Evolutionary conservation across 371 early-diverging fungal species (phyloP).

Genomic region (Umbelopsis sp.): DNA sequence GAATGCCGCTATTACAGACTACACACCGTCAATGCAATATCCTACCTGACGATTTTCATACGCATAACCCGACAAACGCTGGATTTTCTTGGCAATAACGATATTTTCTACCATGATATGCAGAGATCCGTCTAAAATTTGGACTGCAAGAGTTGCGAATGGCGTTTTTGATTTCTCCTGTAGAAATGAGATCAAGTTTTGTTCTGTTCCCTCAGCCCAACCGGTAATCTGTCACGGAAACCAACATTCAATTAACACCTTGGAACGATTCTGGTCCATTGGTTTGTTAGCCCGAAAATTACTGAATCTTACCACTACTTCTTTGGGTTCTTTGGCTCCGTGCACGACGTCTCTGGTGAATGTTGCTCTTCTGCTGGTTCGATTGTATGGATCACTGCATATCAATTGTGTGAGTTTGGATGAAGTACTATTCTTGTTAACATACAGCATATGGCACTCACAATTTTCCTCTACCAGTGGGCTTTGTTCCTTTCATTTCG

Average conservation of each 20-base stretch:
- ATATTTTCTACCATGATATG: constrained; percentile 15
- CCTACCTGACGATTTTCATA: constrained; percentile 2
- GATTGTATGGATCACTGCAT: constrained; percentile 2
- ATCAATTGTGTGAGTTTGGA: neutral
- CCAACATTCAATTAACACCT: too few species aligned
- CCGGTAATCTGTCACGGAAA: constrained; percentile 1
- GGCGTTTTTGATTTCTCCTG: constrained; percentile 1
- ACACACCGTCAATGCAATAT: neutral
- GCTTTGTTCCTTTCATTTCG: constrained; percentile 9
- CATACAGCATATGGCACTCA: neutral
- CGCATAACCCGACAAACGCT: constrained; percentile 3
- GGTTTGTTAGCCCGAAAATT: neutral
- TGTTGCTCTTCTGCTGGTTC: neutral
- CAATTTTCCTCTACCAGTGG: constrained; percentile 11
- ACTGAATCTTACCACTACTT: neutral
- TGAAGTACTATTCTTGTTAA: neutral
- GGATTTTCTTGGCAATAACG: neutral
- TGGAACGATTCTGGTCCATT: neutral
- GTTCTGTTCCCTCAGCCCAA: neutral
- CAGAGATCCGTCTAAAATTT: neutral
- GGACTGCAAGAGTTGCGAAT: neutral
- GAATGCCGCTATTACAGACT: too few species aligned
- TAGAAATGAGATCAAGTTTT: neutral
- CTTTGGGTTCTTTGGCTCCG: constrained; percentile 14
- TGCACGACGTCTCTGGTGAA: constrained; percentile 14